phyloP scores from a whole-genome alignment of 2,329 filamentous ascomycete species.

The Emergomyces africanus region DNA sequence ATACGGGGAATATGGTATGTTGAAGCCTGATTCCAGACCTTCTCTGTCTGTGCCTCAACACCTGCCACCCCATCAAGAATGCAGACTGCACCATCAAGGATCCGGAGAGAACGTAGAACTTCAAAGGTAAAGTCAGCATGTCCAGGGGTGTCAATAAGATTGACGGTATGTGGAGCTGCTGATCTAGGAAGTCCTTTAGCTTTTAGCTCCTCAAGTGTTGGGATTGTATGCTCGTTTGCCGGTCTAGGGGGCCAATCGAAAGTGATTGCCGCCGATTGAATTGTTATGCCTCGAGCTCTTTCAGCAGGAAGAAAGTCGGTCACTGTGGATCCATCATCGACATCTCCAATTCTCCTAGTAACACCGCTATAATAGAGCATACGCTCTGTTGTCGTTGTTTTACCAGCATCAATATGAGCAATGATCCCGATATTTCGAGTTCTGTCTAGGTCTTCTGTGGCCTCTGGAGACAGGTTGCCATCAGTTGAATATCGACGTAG shows the following conservation, averaged over 20 bases:
- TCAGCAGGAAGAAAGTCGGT: constrained; percentile 95
- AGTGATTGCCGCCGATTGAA: constrained; percentile 92
- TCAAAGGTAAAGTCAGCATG: constrained; percentile 98
- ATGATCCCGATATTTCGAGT: constrained; percentile 97
- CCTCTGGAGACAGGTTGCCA: constrained; percentile 7
- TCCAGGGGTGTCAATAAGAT: constrained; percentile 90
- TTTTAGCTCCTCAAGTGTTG: constrained; percentile 13
- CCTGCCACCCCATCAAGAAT: constrained; percentile 86
- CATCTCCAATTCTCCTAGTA: constrained; percentile 79
- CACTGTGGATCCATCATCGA: constrained; percentile 91
- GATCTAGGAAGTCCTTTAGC: constrained; percentile 37
- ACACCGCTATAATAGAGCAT: constrained; percentile 97
- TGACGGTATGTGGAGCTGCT: constrained; percentile 55
- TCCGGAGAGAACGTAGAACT: constrained; percentile 76
- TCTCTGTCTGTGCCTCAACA: constrained; percentile 92
- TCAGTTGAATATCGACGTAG: constrained; percentile 19
- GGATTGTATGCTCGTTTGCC: constrained; percentile 9
- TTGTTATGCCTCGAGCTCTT: constrained; percentile 84
- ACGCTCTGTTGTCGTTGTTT: constrained; percentile 96
- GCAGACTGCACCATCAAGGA: constrained; percentile 83
- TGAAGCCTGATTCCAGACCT: constrained; percentile 86
- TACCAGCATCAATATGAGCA: constrained; percentile 96
- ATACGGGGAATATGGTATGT: constrained; percentile 74
- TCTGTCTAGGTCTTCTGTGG: constrained; percentile 36
- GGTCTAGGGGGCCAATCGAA: constrained; percentile 69